phyloP scores from a whole-genome alignment of 139 green algal species.

The Nannochloris sp. region DNA sequence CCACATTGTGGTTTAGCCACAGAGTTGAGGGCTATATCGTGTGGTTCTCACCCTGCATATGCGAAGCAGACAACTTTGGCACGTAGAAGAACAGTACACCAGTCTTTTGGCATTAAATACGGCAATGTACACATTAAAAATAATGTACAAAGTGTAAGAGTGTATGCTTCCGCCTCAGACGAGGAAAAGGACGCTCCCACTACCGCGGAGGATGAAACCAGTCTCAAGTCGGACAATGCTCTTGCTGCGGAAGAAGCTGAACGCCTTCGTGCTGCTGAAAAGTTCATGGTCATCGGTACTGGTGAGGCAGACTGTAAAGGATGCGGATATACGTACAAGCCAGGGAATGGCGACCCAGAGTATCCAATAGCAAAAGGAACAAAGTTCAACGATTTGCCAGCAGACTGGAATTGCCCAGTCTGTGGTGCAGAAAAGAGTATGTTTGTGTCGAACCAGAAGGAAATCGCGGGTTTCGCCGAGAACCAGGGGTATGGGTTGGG shows the following conservation, averaged over 20 bases:
- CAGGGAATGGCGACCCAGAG: conserved; percentile 74
- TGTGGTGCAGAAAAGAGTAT: conserved; percentile 66
- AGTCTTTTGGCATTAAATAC: neutral
- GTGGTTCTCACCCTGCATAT: too few relatives aligned
- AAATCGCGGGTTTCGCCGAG: conserved; percentile 85
- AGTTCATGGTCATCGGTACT: conserved; percentile 80
- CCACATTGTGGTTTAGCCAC: too few relatives aligned
- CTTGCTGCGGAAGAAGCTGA: conserved; percentile 57
- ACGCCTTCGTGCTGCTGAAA: conserved; percentile 68
- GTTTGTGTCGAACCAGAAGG: conserved; percentile 63
- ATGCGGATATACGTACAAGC: conserved; percentile 77
- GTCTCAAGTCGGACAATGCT: conserved; percentile 42
- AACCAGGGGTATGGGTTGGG: conserved; percentile 87
- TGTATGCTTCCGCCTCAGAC: neutral
- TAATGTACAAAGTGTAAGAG: neutral
- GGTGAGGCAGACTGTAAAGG: conserved; percentile 62
- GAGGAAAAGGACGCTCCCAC: neutral
- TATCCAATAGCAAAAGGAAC: conserved; percentile 73
- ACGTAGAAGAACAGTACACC: neutral
- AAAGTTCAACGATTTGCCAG: conserved; percentile 69
- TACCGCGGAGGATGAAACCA: neutral
- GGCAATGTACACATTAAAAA: neutral
- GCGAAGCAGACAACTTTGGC: too few relatives aligned
- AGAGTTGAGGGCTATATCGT: too few relatives aligned
- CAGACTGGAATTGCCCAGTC: conserved; percentile 87